Evolutionary conservation across 176 grass and related monocot genomes (phyloP).

Genomic region (Pontederia crassipes): DNA sequence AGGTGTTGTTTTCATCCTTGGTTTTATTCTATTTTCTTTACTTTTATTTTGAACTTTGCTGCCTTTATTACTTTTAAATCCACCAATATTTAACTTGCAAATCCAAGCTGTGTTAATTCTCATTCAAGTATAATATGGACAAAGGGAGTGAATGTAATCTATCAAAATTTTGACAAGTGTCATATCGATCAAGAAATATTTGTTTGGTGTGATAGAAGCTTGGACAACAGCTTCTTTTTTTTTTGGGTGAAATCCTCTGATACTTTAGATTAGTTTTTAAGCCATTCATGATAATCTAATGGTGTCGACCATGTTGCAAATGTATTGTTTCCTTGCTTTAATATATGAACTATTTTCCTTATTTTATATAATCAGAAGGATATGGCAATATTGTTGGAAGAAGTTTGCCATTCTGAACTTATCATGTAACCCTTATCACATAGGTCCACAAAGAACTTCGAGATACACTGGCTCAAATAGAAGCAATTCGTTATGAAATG

Average conservation of each 20-base stretch:
- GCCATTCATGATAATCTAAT: background rate
- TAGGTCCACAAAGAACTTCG: slow-evolving; percentile 88
- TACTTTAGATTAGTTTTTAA: background rate
- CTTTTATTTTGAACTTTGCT: background rate
- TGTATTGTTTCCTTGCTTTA: no score
- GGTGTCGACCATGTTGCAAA: background rate
- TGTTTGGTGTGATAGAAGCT: background rate
- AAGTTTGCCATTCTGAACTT: background rate
- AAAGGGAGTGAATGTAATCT: no score
- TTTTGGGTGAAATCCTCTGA: background rate
- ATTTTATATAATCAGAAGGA: background rate
- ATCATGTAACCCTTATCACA: background rate
- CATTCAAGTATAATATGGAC: no score
- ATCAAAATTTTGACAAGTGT: no score
- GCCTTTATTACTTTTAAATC: background rate
- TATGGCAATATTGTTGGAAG: background rate
- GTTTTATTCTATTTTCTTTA: background rate
- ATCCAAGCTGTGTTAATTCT: no score
- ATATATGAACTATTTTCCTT: background rate
- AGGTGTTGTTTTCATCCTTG: slow-evolving; percentile 25
- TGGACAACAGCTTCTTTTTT: background rate
- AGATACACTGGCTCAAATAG: slow-evolving; percentile 74
- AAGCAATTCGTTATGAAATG: slow-evolving; percentile 86
- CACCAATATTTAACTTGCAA: background rate
- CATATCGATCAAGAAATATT: no score